Conservation (phyloP, 306 rosid species). For the Dryas alaskensis region DNA sequence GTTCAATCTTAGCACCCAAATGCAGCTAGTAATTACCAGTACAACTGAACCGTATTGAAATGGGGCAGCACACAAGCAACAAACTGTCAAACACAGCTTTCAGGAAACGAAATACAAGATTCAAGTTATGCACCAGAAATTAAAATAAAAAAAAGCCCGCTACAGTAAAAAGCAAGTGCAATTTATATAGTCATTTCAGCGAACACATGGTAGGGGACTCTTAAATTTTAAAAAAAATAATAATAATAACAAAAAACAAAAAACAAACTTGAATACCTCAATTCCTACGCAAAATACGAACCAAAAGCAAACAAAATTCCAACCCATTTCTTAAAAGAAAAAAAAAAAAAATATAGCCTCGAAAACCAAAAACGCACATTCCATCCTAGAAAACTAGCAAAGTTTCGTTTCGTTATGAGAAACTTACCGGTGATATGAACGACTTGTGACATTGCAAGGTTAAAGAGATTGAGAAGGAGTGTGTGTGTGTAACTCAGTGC, state of each 20-base stretch:
- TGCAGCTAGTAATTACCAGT: neutral
- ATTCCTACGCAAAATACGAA: neutral
- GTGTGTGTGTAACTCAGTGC: constrained; percentile 20
- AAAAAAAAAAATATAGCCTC: neutral
- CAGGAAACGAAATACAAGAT: neutral
- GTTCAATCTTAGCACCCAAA: neutral
- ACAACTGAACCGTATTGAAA: neutral
- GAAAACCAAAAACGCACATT: neutral
- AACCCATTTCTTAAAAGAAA: neutral
- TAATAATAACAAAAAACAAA: neutral
- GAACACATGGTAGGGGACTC: constrained; percentile 25
- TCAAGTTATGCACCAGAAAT: neutral
- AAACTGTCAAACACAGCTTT: too few species aligned
- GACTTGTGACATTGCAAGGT: constrained; percentile 54
- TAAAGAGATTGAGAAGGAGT: neutral
- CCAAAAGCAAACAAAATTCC: neutral
- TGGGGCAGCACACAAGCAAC: neutral
- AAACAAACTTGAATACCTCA: neutral
- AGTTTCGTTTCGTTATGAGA: neutral
- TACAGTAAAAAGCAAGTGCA: neutral
- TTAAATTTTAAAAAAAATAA: neutral
- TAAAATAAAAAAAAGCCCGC: neutral
- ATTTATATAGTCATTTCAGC: constrained; percentile 15
- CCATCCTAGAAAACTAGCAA: neutral
- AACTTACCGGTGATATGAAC: constrained; percentile 47